These are phyloP conservation scores for Penicillium sp. DNA, from an alignment of 2,329 filamentous ascomycete genomes.

Conservation along the genomic window DNA sequence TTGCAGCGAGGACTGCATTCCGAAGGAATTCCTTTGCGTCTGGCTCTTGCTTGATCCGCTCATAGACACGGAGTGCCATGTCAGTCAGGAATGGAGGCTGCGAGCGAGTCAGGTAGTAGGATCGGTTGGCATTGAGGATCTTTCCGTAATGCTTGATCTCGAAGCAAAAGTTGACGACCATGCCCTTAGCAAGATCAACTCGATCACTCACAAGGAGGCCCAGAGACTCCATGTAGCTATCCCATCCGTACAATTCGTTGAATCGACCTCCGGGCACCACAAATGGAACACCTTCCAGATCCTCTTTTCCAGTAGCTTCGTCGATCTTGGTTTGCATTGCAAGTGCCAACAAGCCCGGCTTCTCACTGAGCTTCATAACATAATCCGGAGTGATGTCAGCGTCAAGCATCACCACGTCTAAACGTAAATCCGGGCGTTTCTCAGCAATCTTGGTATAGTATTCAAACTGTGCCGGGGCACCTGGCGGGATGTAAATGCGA, in stretches of 20 bases:
- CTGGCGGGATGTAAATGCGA: constrained; percentile 83
- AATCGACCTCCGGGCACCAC: constrained; percentile 97
- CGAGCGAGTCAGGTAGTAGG: constrained; percentile 91
- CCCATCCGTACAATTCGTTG: constrained; percentile 98
- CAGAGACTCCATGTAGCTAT: constrained; percentile 97
- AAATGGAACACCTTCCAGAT: constrained; percentile 79
- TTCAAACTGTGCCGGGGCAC: constrained; percentile 81
- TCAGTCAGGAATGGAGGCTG: constrained; percentile 97
- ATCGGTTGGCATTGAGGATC: constrained; percentile 93
- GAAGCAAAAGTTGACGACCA: constrained; percentile 97
- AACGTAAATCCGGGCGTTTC: constrained; percentile 75
- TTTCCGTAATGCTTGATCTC: constrained; percentile 98
- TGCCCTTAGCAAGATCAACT: constrained; percentile 83
- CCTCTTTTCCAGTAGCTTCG: constrained; percentile 65
- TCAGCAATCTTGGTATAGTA: constrained; percentile 82
- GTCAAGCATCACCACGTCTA: constrained; percentile 80
- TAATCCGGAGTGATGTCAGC: constrained; percentile 73
- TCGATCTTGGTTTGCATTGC: constrained; percentile 78
- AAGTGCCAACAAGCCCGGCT: constrained; percentile 84
- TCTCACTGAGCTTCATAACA: constrained; percentile 78
- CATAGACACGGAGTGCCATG: constrained; percentile 91
- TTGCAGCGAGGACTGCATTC: constrained; percentile 79
- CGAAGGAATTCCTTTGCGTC: constrained; percentile 78
- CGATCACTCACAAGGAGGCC: constrained; percentile 84
- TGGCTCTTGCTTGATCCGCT: constrained; percentile 84